A percentile compares a stretch with the other conserved stretches of the same genome.
phyloP scores from a whole-genome alignment of 1,139 yeast species.

The Saccharomyces hybrid region DNA sequence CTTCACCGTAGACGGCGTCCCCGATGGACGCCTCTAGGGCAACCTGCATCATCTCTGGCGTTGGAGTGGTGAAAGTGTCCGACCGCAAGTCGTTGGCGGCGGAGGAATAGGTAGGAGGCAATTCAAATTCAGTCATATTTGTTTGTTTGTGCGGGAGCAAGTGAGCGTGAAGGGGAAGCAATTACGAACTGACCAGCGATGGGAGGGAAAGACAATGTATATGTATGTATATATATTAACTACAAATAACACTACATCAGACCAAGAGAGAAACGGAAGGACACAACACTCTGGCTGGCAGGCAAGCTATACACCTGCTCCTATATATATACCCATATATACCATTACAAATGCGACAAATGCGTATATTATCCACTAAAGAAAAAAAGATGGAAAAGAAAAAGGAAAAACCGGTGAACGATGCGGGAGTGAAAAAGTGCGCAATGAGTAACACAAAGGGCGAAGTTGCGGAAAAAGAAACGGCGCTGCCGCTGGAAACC shows the following conservation, averaged over 20 bases:
- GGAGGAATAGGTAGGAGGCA: constrained; percentile 30
- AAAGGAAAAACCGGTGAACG: constrained; percentile 1
- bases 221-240: no score
- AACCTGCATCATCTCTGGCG: constrained; percentile 63
- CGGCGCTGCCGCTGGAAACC: neutral
- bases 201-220: neutral
- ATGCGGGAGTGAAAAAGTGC: neutral
- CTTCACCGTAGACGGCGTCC: constrained; percentile 86
- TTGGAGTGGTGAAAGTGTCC: constrained; percentile 92
- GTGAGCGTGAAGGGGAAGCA: neutral
- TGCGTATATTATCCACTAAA: constrained; percentile 1
- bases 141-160: neutral
- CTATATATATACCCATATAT: neutral
- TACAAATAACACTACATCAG: no score
- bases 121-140: constrained; percentile 18
- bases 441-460: constrained; percentile 1
- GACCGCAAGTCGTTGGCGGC: constrained; percentile 61
- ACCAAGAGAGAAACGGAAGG: neutral
- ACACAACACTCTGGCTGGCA: neutral
- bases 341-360: neutral
- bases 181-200: neutral
- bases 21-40: constrained; percentile 60
- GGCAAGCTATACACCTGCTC: neutral
- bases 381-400: neutral
- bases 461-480: neutral